A percentile compares a stretch with the other conserved stretches of the same genome.
Evolutionary conservation across 2,329 filamentous ascomycete species (phyloP).

Genomic region (Eutypella sp.): DNA sequence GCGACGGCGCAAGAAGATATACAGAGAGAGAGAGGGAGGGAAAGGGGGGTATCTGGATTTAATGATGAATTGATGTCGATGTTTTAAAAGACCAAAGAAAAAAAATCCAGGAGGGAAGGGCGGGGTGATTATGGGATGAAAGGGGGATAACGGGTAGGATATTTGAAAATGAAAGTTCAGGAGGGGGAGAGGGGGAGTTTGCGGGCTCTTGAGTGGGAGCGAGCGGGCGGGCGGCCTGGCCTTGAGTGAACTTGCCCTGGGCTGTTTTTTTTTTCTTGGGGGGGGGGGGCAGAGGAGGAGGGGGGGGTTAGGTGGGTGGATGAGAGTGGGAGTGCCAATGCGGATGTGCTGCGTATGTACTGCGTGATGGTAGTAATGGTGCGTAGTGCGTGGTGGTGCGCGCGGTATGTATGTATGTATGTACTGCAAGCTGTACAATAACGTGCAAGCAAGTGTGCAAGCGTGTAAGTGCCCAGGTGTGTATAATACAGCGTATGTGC

Average conservation of each 20-base stretch:
- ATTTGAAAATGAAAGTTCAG: conserved; percentile 2
- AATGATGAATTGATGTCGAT: not conserved
- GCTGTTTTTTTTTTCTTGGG: too few species aligned
- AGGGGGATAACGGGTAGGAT: not conserved
- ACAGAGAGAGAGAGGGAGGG: too few species aligned
- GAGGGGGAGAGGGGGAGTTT: not conserved
- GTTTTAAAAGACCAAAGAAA: not conserved
- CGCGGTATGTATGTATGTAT: not conserved
- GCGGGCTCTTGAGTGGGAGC: conserved; percentile 1
- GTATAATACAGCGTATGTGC: too few species aligned
- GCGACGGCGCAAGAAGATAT: not conserved
- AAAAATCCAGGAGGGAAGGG: conserved; percentile 1
- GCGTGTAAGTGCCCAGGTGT: too few species aligned
- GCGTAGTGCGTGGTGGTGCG: not conserved
- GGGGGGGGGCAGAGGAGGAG: too few species aligned
- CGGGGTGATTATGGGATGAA: conserved; percentile 1
- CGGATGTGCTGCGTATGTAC: not conserved
- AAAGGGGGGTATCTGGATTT: not conserved
- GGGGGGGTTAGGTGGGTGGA: too few species aligned
- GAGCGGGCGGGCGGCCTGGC: not conserved
- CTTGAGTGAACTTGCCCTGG: too few species aligned
- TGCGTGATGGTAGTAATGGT: not conserved
- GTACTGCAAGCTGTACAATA: not conserved
- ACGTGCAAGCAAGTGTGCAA: not conserved
- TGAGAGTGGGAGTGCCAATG: not conserved